These are phyloP conservation scores for Curvularia lunata DNA, from an alignment of 2,329 filamentous ascomycete species.

Conservation along the genomic window DNA sequence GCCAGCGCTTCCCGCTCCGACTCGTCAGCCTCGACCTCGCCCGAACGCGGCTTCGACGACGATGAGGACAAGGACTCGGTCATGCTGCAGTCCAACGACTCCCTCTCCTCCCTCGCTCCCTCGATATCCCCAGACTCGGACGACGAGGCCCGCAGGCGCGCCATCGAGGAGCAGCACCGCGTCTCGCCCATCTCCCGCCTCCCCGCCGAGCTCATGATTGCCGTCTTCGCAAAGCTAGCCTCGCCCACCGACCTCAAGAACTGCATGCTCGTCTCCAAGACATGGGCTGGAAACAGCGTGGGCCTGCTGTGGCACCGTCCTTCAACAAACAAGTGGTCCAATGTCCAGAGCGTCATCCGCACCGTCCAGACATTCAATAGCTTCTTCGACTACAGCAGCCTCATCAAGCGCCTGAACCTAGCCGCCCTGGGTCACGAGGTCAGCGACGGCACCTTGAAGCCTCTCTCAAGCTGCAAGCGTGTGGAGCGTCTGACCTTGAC, in stretches of 20 bases:
- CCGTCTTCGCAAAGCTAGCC: constrained; percentile 84
- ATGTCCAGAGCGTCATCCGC: constrained; percentile 79
- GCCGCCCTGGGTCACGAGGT: constrained; percentile 76
- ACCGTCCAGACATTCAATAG: constrained; percentile 75
- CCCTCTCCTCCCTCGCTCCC: constrained; percentile 85
- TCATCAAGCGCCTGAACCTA: constrained; percentile 91
- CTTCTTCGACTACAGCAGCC: constrained; percentile 86
- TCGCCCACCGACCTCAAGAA: constrained; percentile 77
- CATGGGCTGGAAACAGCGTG: constrained; percentile 91
- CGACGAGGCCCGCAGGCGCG: constrained; percentile 66
- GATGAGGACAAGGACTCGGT: constrained; percentile 96
- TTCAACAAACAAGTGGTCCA: constrained; percentile 84
- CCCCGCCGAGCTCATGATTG: constrained; percentile 93
- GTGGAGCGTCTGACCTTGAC: constrained; percentile 93
- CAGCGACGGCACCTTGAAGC: constrained; percentile 86
- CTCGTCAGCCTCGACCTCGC: constrained; percentile 75
- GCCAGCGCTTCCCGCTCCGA: constrained; percentile 48
- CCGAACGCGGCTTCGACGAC: constrained; percentile 78
- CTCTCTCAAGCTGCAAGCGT: constrained; percentile 83
- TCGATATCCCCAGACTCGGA: constrained; percentile 78
- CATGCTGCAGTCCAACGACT: constrained; percentile 82
- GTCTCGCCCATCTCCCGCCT: constrained; percentile 81
- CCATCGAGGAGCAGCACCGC: constrained; percentile 69
- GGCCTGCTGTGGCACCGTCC: constrained; percentile 95
- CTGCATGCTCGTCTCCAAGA: constrained; percentile 92